phyloP scores from a whole-genome alignment of 345 rosid species.

The Reutealis trisperma region DNA sequence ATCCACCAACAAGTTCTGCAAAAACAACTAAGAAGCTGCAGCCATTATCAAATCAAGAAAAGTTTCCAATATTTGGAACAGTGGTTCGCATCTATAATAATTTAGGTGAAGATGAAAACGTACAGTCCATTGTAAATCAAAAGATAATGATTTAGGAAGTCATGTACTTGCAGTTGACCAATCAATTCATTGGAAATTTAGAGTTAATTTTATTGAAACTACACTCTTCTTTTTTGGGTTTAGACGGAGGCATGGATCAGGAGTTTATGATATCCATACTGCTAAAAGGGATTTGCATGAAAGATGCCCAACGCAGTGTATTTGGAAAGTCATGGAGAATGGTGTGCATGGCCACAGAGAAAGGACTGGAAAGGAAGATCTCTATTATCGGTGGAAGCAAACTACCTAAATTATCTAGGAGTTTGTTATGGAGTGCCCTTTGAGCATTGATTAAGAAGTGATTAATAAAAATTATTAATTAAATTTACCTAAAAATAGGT shows the following conservation, averaged over 20 bases:
- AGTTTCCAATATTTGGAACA: neutral
- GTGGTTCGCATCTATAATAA: neutral
- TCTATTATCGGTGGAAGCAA: neutral
- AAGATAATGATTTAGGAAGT: constrained; percentile 7
- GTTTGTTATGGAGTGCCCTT: too few species aligned
- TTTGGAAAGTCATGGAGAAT: neutral
- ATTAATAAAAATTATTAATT: too few species aligned
- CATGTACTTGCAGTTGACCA: neutral
- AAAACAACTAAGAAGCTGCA: neutral
- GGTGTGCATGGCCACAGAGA: neutral
- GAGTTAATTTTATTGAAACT: neutral
- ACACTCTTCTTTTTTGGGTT: constrained; percentile 12
- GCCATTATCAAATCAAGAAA: neutral
- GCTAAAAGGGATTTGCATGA: neutral
- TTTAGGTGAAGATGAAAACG: neutral
- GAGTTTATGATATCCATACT: neutral
- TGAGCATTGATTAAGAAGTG: too few species aligned
- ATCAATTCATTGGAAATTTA: neutral
- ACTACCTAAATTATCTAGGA: too few species aligned
- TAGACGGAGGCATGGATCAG: neutral
- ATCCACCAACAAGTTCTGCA: neutral
- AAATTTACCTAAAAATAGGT: too few species aligned
- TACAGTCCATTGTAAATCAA: constrained; percentile 12
- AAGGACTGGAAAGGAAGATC: neutral
- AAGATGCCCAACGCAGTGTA: neutral